A percentile compares a stretch with the other conserved stretches of the same genome.
phyloP scores from a whole-genome alignment of 1,284 basidiomycete genomes.

The Sphaerobolus stellatus region DNA sequence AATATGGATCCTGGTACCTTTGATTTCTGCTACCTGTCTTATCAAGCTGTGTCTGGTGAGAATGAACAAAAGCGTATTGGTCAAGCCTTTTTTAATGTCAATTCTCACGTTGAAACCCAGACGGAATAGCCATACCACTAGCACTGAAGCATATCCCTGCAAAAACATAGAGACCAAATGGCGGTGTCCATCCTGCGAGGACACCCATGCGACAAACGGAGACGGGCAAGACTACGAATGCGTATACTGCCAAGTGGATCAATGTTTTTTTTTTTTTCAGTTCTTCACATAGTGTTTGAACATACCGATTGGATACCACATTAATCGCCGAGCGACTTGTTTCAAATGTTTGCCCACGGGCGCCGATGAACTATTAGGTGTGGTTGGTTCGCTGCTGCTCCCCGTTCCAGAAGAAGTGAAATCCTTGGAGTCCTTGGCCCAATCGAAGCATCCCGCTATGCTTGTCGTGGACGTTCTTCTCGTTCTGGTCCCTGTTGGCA shows the following conservation, averaged over 20 bases:
- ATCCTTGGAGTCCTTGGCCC: conserved; percentile 1
- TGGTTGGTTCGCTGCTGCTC: neutral
- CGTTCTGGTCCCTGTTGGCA: neutral
- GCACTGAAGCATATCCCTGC: conserved; percentile 1
- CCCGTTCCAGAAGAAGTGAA: neutral
- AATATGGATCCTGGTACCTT: conserved; percentile 3
- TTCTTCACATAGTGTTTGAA: neutral
- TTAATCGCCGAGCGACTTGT: conserved; percentile 4
- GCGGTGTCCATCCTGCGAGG: conserved; percentile 2
- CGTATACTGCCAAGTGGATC: neutral
- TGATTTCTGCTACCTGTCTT: neutral
- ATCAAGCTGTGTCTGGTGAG: conserved; percentile 9
- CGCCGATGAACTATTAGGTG: neutral
- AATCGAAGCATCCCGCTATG: conserved; percentile 2
- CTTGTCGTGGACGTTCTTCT: neutral
- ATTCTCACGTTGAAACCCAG: neutral
- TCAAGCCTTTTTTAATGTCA: neutral
- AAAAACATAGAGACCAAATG: neutral
- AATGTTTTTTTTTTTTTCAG: neutral
- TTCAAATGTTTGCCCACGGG: conserved; percentile 1
- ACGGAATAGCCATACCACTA: neutral
- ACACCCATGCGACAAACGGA: conserved; percentile 5
- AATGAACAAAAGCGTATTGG: conserved; percentile 10
- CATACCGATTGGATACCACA: conserved; percentile 6
- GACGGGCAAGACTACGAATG: conserved; percentile 1